Base-by-base conservation (phyloP, 176 grass and related monocot species). In the Eleusine coracana region DNA sequence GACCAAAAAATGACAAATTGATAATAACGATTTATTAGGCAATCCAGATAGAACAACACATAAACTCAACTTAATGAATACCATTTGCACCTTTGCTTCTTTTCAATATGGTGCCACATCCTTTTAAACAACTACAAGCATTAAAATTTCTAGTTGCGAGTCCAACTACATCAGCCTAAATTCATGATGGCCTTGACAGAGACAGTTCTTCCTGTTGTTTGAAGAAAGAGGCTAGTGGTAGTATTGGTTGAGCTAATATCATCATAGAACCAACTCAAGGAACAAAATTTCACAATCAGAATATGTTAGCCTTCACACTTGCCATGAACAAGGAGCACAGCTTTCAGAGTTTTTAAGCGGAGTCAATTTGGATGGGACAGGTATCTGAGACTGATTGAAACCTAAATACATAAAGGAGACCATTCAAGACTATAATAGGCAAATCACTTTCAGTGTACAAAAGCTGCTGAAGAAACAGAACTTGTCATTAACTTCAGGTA, bases 111-210 rank as follows among this genome's bases (percentile, higher is more conserved):
- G 79, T 86, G 73, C 6, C 25, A 62, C 31, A 78, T 73, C 84
- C 25, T 63, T 83, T 80, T 74, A 87, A 75, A 74, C 79, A 83
- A 62, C 42, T 83, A 50, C 75, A 55, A 21, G 41, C 52, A 82
- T 79, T 87, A 67, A 90, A 52, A 74, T 79, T 90, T 83, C 41
- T 62, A 69, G 75, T 64, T 79, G 36, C 5, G 34, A 52, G 51
- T 79, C 50, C 59, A 59, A 78, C 83, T 74, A 78, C 79, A 69
- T 79, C 10, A 6, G 56, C 79, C 67, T 62, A 74, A 78, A 74
- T 83, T 64, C 49, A 62, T 69, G 68, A 90, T 27, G 75, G 20
- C 68, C 12, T 29, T 79, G 80, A 90, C 11, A 79, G 68, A 45
- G 69, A 52, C 50, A 13, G 34, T 64, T 83, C 74, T 68, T 79